These are phyloP conservation scores for Chlamydomonas schloesseri DNA, from an alignment of 139 green algal species.

Conservation along the genomic window DNA sequence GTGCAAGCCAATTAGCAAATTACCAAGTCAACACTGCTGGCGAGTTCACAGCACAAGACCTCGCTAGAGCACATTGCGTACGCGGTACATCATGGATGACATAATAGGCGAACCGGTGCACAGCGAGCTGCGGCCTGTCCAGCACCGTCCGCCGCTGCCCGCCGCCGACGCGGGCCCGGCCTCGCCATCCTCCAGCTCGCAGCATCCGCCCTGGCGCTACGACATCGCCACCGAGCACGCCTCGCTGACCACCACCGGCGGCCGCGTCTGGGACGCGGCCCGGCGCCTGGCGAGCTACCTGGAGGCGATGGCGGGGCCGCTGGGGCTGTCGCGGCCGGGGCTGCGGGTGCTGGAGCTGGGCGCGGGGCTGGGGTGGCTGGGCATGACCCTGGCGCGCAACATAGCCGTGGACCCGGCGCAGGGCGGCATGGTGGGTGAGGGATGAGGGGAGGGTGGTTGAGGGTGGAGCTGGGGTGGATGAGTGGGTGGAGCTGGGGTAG, in stretches of 20 bases:
- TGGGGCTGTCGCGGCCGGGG: conserved; percentile 9
- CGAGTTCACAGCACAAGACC: no score
- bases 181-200: no score
- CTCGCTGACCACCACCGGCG: conserved; percentile 41
- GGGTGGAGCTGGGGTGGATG: not conserved
- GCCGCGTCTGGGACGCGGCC: conserved; percentile 39
- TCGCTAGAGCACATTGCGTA: no score
- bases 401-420: conserved; percentile 8
- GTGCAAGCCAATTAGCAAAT: no score
- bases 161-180: no score
- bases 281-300: conserved; percentile 26
- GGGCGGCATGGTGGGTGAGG: conserved; percentile 51
- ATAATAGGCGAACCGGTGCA: no score
- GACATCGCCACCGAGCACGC: conserved; percentile 34
- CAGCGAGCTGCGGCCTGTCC: no score
- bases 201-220: not conserved
- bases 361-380: conserved; percentile 67
- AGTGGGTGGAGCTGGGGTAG: not conserved
- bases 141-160: no score
- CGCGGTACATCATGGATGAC: no score
- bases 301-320: not conserved
- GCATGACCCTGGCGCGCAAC: conserved; percentile 66
- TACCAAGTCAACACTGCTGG: no score
- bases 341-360: conserved; percentile 70
- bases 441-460: conserved; percentile 50